Evolutionary conservation across 768 basidiomycete species (phyloP), one percentile per base, ranked within the genome.

Genomic region (Xerocomellus intermedius): DNA sequence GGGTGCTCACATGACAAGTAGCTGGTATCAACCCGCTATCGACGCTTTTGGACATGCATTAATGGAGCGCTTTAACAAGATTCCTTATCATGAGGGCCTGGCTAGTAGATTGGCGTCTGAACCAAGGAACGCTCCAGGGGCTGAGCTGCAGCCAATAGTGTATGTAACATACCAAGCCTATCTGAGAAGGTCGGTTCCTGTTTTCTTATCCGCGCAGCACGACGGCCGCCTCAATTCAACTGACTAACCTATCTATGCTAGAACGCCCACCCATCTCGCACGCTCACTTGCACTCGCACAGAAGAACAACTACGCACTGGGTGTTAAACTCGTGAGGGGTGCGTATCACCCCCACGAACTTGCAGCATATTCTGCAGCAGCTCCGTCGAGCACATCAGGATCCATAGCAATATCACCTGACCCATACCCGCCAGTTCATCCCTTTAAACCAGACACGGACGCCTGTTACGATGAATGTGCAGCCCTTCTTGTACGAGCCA

Each of bases 111-210:
- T 48, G 54, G 33, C 22, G 4, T 42, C 48, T 42, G 37, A 33
- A 43, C 3, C 49, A 14, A 54, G 14, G 7, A 30, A 42, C 16
- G 10, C 49, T 7, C 26, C 12, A 17, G 36, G n/a, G 2, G 24
- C 24, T n/a, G 58, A 58, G n/a, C 71, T 82, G 5, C 83, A 85
- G 51, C 91, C 92, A 0, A 74, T 93, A 5, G 72, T 94, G 2
- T 94, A 94, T 69, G 86, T 82, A 2, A 97, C 94, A 0, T 93
- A 86, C 72, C 94, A 98, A 67, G 88, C 92, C 0, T 97, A 96
- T 71, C 81, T 97, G 22, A 82, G 82, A 41, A 79, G 92, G 85
- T 87, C 52, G 30, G 73, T 59, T 38, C 28, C 3, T 4, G 8
- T n/a, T n/a, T 36, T n/a, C 13, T 26, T 43, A 12, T 41, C 45